Conservation (phyloP, 768 basidiomycete genomes). For the Serendipita sp. region DNA sequence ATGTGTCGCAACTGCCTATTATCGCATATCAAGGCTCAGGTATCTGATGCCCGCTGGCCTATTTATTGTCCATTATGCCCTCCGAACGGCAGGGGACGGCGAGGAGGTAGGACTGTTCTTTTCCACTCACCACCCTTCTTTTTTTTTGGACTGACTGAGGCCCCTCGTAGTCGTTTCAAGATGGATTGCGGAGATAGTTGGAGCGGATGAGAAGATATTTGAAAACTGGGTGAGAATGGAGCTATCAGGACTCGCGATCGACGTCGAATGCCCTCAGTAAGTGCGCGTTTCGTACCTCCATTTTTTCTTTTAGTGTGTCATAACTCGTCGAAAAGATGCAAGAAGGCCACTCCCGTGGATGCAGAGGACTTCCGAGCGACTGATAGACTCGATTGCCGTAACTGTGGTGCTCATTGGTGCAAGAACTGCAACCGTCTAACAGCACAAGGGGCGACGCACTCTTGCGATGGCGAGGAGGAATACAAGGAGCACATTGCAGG, state of each 20-base stretch:
- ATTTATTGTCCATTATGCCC: slow-evolving; percentile 5
- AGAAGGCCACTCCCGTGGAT: neutral
- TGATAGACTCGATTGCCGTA: neutral
- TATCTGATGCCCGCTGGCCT: neutral
- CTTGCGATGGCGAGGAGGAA: neutral
- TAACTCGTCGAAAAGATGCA: neutral
- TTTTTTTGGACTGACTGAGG: too few relatives aligned
- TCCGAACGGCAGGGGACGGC: neutral
- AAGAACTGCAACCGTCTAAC: neutral
- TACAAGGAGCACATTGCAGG: neutral
- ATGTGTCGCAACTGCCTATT: neutral
- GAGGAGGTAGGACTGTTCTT: neutral
- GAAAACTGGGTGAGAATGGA: neutral
- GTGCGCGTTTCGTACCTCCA: too few relatives aligned
- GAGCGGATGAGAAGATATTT: neutral
- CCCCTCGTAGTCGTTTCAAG: neutral
- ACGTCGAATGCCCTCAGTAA: slow-evolving; percentile 1
- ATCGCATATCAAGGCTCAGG: neutral
- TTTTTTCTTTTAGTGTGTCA: too few relatives aligned
- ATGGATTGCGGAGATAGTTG: slow-evolving; percentile 4
- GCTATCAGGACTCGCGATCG: neutral
- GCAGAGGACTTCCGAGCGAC: neutral
- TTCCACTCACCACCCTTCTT: neutral
- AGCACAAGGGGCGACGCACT: neutral
- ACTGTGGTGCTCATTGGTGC: slow-evolving; percentile 4